Base-by-base conservation (phyloP, 2,329 filamentous ascomycete species). In the Ilyonectria destructans region DNA sequence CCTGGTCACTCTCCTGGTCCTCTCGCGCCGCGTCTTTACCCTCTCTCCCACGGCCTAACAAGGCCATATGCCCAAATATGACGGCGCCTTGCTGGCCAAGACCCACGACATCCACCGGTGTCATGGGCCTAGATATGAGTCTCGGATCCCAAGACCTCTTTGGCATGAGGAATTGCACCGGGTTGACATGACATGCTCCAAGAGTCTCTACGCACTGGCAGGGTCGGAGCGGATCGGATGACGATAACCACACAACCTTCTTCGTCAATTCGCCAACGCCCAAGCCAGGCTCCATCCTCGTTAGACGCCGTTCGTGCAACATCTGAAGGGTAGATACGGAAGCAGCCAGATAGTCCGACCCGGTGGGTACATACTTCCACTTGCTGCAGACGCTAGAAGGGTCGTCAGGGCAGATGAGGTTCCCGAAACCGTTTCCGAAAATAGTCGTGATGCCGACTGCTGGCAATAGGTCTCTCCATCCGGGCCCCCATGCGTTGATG, bases 81-180 rank as follows among this genome's bases (percentile, higher is more conserved):
- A 23, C 23, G 23, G 23, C 23, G 2, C 23, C 23, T 23, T 23
- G 23, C 23, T 23, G 23, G 23, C 23, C 23, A 23, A 23, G 23
- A 23, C 23, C 23, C 2, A 23, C 3, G 23, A 23, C 23, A 23
- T 23, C 23, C 23, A 23, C 23, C 23, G 23, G 23, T 23, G 23
- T 23, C 23, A 23, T 23, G 23, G 23, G 23, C 23, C 4, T 23
- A 23, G 23, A 23, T 23, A n/a, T 13, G n/a, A 45, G 26, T 31
- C 35, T 45, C 2, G 54, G 35, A 15, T 57, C 29, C 69, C 69
- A 68, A 37, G 60, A 70, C 33, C 7, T 70, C 1, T 55, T 71
- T 3, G 54, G 15, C 5, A 46, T 13, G 10, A 71, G 52, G 3
- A 70, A 62, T 1, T 70, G 69, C 1, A 70, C 65, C 2, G 69